Evolutionary conservation across 1,284 basidiomycete species (phyloP), one percentile per base, ranked within the genome.

Genomic region (Heterobasidion occidentale): DNA sequence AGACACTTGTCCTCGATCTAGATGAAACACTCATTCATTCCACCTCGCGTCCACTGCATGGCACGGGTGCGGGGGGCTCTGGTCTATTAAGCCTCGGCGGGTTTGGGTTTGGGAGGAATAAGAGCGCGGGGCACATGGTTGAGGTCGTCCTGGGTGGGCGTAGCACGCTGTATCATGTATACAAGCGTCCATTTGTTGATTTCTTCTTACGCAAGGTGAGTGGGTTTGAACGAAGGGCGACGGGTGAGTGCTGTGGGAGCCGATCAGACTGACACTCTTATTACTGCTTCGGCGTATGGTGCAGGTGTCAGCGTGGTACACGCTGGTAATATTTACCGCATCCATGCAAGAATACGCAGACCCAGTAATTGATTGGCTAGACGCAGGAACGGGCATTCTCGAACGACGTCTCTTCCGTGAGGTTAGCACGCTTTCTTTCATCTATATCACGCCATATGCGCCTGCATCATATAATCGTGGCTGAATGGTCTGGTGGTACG

Each of bases 331-430:
- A 61, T 99, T 96, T 72, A 99, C 96, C 17, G 97, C 96, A 1
- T 98, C 94, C 7, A 94, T 99, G 88, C 91, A 94, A 67, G 96
- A 99, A 71, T 99, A 99, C 70, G 96, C 96, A 57, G 96, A 99
- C 74, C 96, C 97, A 0, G 96, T 99, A 34, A 99, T 99, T 64
- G 97, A 99, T 73, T 99, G 97, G 96, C 76, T 99, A 58, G 96
- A 99, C 68, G 93, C 90, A 58, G 96, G 96, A 2, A 80, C 93
- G 51, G 93, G 92, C 8, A 89, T 99, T 57, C 84, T 99, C 47
- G 83, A 80, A 0, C 88, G 89, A 60, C 84, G 94, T 44, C 78
- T 98, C 59, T 99, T 98, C 71, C 84, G 96, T 59, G 94, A 98
- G 74, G 92, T 92, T 56, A 62, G 88, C 33, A 52, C 27, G 27